Percentiles rank a stretch among this genome's conserved stretches.
Evolutionary conservation across 345 rosid species (phyloP).

Genomic region (Syzygium grande): DNA sequence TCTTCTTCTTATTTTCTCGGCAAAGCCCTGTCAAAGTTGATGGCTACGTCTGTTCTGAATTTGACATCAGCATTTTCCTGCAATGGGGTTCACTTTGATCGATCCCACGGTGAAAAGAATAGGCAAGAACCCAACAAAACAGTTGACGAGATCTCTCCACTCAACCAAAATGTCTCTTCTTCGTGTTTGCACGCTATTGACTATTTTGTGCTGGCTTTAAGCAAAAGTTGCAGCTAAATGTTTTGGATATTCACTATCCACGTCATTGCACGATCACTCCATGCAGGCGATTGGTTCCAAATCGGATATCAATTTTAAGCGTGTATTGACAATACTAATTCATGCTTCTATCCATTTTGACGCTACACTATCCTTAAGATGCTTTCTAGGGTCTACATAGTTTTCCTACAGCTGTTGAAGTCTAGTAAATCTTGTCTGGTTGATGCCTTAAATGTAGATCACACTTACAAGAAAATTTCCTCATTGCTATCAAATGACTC

Average conservation of each 20-base stretch:
- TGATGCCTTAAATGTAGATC: neutral
- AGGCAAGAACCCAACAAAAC: neutral
- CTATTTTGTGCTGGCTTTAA: neutral
- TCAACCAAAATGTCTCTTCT: neutral
- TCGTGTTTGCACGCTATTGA: neutral
- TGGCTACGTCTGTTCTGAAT: neutral
- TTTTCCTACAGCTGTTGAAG: neutral
- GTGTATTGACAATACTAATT: too few species aligned
- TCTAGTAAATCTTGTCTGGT: neutral
- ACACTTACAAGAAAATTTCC: neutral
- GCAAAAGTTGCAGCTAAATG: neutral
- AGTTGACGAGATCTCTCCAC: neutral
- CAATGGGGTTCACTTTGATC: neutral
- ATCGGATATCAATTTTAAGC: neutral
- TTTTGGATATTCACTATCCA: neutral
- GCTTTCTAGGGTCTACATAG: neutral
- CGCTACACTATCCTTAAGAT: too few species aligned
- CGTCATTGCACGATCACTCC: neutral
- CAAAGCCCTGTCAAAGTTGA: neutral
- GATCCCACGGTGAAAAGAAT: neutral
- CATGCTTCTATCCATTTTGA: too few species aligned
- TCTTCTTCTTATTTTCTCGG: neutral
- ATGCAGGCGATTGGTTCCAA: neutral
- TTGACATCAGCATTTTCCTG: neutral
- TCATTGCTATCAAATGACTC: neutral